These are phyloP conservation scores for Vickermania spadyakhi DNA, from an alignment of 208 protist species.

Conservation along the genomic window DNA sequence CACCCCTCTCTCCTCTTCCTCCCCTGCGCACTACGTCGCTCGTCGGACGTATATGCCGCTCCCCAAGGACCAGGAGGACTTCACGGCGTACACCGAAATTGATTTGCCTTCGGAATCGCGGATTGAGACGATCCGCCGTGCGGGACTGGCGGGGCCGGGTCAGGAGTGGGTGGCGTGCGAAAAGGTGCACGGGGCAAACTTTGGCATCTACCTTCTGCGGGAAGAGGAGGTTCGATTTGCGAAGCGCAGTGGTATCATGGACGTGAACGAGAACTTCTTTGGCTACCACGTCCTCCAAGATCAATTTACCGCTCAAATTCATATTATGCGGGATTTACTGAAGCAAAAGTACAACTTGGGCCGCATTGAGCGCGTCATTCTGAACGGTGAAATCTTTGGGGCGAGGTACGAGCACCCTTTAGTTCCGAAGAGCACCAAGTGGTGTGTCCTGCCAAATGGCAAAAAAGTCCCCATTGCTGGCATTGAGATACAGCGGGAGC, in stretches of 20 bases:
- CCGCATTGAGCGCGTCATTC: constrained; percentile 57
- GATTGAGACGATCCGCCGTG: constrained; percentile 63
- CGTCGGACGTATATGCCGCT: constrained; percentile 58
- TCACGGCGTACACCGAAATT: constrained; percentile 76
- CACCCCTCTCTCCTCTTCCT: no score
- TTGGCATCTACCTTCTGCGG: constrained; percentile 70
- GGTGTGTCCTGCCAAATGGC: constrained; percentile 75
- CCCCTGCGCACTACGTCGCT: no score
- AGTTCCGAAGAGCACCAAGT: constrained; percentile 71
- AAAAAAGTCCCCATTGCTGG: constrained; percentile 70
- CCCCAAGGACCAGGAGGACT: constrained; percentile 61
- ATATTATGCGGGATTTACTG: constrained; percentile 45
- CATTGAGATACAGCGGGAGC: constrained; percentile 71
- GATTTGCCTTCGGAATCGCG: constrained; percentile 73
- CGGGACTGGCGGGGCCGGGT: constrained; percentile 24
- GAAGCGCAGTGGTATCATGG: constrained; percentile 84
- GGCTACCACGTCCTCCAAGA: constrained; percentile 77
- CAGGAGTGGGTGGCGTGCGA: constrained; percentile 82
- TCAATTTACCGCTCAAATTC: constrained; percentile 61
- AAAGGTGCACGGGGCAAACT: constrained; percentile 86
- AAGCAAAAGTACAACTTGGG: constrained; percentile 64
- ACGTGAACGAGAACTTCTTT: constrained; percentile 87
- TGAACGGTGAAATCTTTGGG: constrained; percentile 82
- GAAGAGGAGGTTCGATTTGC: constrained; percentile 56
- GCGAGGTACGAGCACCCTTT: constrained; percentile 84